Base-by-base conservation (phyloP, 306 rosid genomes). In the Prunus mongolica region DNA sequence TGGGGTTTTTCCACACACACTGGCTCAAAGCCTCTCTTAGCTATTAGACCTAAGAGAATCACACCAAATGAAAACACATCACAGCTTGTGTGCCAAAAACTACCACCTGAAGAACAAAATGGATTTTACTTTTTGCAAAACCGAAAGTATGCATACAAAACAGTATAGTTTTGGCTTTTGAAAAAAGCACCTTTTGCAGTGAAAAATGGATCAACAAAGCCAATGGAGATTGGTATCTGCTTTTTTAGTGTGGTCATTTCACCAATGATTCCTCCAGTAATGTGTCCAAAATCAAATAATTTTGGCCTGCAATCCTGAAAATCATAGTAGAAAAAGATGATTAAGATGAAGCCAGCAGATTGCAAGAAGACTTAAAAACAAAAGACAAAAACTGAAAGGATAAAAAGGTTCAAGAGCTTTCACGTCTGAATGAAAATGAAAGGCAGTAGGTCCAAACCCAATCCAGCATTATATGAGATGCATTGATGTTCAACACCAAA, bases 61-160 rank as follows among this genome's bases (percentile, higher is more conserved):
- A 84, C 82, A 34, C 93, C 91, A 10, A 90, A 84, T 45, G 86
- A 83, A 65, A 65, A 90, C 19, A 84, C 86, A 79, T 88, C 93
- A 66, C 82, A 19, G 61, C 87, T 83, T 67, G 74, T 80, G 56
- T 86, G 77, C 86, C 91, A 78, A 22, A 77, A 69, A 11, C 67
- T 78, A 69, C 74, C 78, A 65, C 83, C 88, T 86, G 75, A 58
- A 34, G 22, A 22, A 24, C 16, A 6, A 60, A 60, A 60, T 24
- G 65, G 3, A 3, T 60, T 60, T 22, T 24, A 6, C 44, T 38
- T 30, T 19, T 12, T 12, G 30, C 60, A 38, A 73, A 50, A 38
- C 44, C 44, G 9, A 38, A 38, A 38, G 44, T 1, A 38, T 7
- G 44, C 8, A 11, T 30, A 12, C 62, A 64, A 27, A 16, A 22